Evolutionary conservation across 257 asterid genomes (phyloP).

Genomic region (Thymus mandschuricus): DNA sequence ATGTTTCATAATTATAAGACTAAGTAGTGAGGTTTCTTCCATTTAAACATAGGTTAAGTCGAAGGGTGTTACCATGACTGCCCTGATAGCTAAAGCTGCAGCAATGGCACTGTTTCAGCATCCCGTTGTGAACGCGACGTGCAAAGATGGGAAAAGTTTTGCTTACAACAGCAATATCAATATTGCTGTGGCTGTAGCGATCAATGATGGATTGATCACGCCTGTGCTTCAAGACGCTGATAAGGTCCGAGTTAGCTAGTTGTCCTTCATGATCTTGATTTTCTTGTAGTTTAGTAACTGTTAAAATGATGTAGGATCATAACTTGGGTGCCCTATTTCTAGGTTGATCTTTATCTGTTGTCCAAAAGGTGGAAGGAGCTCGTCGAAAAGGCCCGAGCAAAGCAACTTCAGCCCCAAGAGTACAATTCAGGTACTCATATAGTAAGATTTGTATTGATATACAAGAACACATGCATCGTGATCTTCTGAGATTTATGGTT

Average conservation of each 20-base stretch:
- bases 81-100: conserved; percentile 80
- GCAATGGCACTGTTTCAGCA: conserved; percentile 88
- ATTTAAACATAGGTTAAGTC: conserved; percentile 53
- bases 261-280: conserved; percentile 1
- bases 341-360: conserved; percentile 85
- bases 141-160: conserved; percentile 88
- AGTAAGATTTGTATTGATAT: conserved; percentile 9
- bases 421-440: conserved; percentile 63
- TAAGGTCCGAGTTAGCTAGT: conserved; percentile 48
- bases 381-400: conserved; percentile 83
- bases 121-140: conserved; percentile 84
- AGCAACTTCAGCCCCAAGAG: conserved; percentile 88
- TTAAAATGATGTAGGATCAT: neutral
- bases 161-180: conserved; percentile 72
- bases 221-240: conserved; percentile 93
- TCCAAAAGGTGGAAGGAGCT: conserved; percentile 86
- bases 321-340: conserved; percentile 34
- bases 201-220: conserved; percentile 82
- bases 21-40: conserved; percentile 3
- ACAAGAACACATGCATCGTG: neutral
- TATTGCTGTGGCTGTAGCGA: conserved; percentile 86
- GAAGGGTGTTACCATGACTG: conserved; percentile 93
- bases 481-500: conserved; percentile 8
- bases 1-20: neutral
- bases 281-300: neutral